These are phyloP conservation scores for Talaromyces sp. DNA, from an alignment of 2,329 filamentous ascomycete genomes.

Conservation along the genomic window DNA sequence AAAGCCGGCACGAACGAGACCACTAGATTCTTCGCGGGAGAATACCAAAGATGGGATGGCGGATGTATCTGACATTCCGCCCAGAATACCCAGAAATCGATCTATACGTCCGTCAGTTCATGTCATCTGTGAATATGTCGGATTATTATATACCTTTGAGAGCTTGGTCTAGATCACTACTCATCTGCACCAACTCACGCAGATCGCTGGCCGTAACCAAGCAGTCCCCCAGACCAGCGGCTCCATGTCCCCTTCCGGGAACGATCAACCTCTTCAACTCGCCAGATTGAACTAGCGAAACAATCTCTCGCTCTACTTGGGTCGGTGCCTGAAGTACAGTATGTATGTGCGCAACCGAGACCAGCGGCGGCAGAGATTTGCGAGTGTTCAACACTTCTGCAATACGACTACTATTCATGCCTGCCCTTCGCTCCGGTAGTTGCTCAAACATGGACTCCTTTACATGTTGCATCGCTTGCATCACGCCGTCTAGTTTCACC, in stretches of 20 bases:
- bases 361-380: constrained; percentile 53
- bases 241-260: constrained; percentile 55
- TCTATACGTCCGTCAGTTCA: constrained; percentile 28
- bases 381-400: constrained; percentile 58
- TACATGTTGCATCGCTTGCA: constrained; percentile 48
- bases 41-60: constrained; percentile 47
- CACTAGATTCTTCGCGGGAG: constrained; percentile 45
- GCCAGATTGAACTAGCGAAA: constrained; percentile 49
- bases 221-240: constrained; percentile 56
- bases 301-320: constrained; percentile 57
- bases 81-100: constrained; percentile 51
- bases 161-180: constrained; percentile 30
- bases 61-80: constrained; percentile 44
- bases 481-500: constrained; percentile 47
- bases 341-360: constrained; percentile 59
- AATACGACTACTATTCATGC: constrained; percentile 61
- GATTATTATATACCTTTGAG: constrained; percentile 31
- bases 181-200: constrained; percentile 42
- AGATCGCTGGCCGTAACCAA: constrained; percentile 54
- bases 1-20: constrained; percentile 53
- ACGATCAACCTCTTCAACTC: constrained; percentile 54
- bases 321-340: constrained; percentile 56
- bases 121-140: neutral
- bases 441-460: constrained; percentile 50
- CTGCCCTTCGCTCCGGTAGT: constrained; percentile 50